A percentile compares a stretch with the other conserved stretches of the same genome.
phyloP scores from a whole-genome alignment of 2,329 filamentous ascomycete species.

The Talaromyces sp. region DNA sequence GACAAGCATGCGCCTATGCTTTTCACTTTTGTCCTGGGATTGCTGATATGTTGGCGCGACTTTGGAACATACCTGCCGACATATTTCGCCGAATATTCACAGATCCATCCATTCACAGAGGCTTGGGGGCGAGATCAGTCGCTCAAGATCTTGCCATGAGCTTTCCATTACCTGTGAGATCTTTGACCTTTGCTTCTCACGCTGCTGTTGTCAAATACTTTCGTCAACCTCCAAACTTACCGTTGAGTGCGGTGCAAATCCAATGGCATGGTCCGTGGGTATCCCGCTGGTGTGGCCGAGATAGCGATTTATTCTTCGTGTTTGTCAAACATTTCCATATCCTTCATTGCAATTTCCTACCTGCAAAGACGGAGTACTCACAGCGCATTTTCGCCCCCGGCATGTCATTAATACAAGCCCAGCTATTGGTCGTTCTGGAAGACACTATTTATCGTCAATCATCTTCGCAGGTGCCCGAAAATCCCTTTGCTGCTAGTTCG shows the following conservation, averaged over 20 bases:
- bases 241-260: conserved; percentile 66
- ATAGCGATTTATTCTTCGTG: conserved; percentile 86
- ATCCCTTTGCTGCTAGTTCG: conserved; percentile 43
- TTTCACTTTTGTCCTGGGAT: conserved; percentile 90
- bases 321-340: conserved; percentile 87
- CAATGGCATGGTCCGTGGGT: conserved; percentile 82
- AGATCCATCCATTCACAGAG: conserved; percentile 60
- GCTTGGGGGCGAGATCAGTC: conserved; percentile 41
- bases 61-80: conserved; percentile 70
- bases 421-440: conserved; percentile 73
- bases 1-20: conserved; percentile 84
- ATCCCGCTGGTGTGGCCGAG: conserved; percentile 76
- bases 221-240: conserved; percentile 59
- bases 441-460: conserved; percentile 74
- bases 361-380: conserved; percentile 46
- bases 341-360: conserved; percentile 67
- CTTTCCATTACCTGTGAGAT: conserved; percentile 63
- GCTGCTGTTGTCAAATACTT: conserved; percentile 55
- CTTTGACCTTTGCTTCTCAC: conserved; percentile 59
- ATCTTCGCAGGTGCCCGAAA: conserved; percentile 40
- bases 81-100: conserved; percentile 66
- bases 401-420: conserved; percentile 73
- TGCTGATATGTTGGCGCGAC: conserved; percentile 72
- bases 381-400: conserved; percentile 65
- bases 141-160: conserved; percentile 61